Evolutionary conservation across 179 eudicot genomes (phyloP).

Genomic region (Camellia oleifera): DNA sequence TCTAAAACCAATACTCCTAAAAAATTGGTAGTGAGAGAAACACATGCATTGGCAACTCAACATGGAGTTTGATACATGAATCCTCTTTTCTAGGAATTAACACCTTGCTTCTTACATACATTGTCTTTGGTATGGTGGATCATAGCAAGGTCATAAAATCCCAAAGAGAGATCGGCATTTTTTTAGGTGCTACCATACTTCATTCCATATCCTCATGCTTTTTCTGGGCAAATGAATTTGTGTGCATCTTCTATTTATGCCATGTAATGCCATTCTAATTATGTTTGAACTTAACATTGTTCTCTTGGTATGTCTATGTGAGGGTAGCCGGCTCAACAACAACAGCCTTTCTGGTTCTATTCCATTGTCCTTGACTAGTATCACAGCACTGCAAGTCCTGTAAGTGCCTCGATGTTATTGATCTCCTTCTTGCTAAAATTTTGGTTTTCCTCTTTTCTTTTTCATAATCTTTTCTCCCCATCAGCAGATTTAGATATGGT

Average conservation of each 20-base stretch:
- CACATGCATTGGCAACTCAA: background rate
- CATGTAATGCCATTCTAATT: background rate
- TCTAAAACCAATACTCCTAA: background rate
- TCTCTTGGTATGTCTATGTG: constrained; percentile 25
- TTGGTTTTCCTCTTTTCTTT: constrained; percentile 3
- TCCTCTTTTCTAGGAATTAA: background rate
- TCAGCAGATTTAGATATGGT: background rate
- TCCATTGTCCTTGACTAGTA: constrained; percentile 59
- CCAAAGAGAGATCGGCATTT: no score
- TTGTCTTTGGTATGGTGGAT: background rate
- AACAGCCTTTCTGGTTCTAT: constrained; percentile 58
- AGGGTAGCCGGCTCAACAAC: constrained; percentile 73
- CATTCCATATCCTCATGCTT: background rate
- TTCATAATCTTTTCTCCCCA: background rate
- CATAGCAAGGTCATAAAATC: no score
- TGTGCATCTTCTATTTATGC: background rate
- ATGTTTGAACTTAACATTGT: constrained; percentile 10
- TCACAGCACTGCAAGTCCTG: constrained; percentile 62
- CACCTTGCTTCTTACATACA: background rate
- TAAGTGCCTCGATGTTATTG: constrained; percentile 27
- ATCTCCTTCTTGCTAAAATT: background rate
- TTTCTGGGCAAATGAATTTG: background rate
- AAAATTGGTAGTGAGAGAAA: background rate
- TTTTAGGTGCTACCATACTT: no score
- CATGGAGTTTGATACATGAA: background rate